Percentiles rank a stretch among this genome's conserved stretches.
phyloP scores from a whole-genome alignment of 805 yeast species.

The Ogataea nakhonphanomensis region DNA sequence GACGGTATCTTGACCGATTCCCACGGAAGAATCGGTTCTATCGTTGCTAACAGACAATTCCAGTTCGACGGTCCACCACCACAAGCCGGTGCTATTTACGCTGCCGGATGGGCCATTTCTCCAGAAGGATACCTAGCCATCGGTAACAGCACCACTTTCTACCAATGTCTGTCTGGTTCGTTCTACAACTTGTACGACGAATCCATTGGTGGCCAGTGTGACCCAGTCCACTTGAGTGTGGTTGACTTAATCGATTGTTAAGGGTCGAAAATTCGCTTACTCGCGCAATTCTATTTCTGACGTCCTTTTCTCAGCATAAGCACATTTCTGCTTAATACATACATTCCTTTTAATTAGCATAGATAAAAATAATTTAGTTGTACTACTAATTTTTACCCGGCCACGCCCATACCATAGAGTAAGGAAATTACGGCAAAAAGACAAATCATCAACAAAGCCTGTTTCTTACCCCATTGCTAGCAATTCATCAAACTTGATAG shows the following conservation, averaged over 20 bases:
- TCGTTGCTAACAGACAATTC: slow-evolving; percentile 62
- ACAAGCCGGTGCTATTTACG: slow-evolving; percentile 54
- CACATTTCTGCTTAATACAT: background rate
- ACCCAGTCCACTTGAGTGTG: slow-evolving; percentile 41
- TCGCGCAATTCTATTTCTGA: background rate
- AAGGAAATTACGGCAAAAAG: slow-evolving; percentile 15
- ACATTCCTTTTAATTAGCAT: background rate
- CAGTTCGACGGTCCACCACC: slow-evolving; percentile 67
- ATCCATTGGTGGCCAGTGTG: slow-evolving; percentile 43
- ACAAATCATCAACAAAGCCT: slow-evolving; percentile 15
- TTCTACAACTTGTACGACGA: slow-evolving; percentile 57
- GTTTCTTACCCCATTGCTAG: slow-evolving; percentile 5
- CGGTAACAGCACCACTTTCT: slow-evolving; percentile 47
- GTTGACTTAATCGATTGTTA: slow-evolving; percentile 46
- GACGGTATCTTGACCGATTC: slow-evolving; percentile 43
- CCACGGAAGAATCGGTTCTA: slow-evolving; percentile 52
- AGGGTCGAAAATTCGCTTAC: background rate
- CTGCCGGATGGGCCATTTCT: slow-evolving; percentile 50
- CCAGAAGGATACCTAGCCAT: slow-evolving; percentile 46
- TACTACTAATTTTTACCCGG: slow-evolving; percentile 16
- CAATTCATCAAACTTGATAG: slow-evolving; percentile 7
- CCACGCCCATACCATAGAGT: background rate
- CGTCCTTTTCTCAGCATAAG: slow-evolving; percentile 4
- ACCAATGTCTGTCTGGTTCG: slow-evolving; percentile 54
- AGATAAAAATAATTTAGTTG: background rate